Evolutionary conservation across 163 green algal species (phyloP).

Genomic region (Chlamydomonas reinhardtii): DNA sequence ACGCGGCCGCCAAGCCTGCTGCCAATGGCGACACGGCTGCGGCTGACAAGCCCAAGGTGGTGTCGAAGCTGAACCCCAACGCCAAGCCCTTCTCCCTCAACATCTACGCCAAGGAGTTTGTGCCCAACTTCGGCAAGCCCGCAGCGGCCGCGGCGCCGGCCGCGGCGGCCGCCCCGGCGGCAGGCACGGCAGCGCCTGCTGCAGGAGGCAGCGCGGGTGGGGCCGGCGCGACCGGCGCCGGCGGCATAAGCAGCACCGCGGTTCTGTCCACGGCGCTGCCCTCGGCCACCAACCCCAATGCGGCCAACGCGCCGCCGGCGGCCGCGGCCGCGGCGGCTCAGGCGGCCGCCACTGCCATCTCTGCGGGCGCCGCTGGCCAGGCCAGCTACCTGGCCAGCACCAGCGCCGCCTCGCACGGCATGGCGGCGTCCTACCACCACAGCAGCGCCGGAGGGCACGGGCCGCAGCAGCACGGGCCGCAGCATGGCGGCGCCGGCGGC

Average conservation of each 20-base stretch:
- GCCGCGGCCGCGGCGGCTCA: constrained; percentile 16
- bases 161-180: background rate
- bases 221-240: background rate
- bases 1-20: background rate
- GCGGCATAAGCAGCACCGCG: background rate
- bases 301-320: background rate
- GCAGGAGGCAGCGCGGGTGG: background rate
- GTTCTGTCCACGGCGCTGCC: background rate
- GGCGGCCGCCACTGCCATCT: background rate
- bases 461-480: background rate
- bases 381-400: constrained; percentile 4
- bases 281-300: background rate
- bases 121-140: constrained; percentile 42
- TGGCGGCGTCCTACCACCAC: constrained; percentile 23
- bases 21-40: background rate
- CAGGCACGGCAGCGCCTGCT: background rate
- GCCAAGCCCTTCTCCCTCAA: constrained; percentile 75
- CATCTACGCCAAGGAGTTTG: constrained; percentile 72
- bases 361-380: constrained; percentile 12
- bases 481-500: background rate
- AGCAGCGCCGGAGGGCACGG: background rate
- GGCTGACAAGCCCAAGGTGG: constrained; percentile 4
- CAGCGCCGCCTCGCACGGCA: background rate
- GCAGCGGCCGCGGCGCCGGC: constrained; percentile 1
- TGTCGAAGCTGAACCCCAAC: constrained; percentile 69